phyloP scores from a whole-genome alignment of 1,284 basidiomycete species.

The Cryptococcus hybrid region DNA sequence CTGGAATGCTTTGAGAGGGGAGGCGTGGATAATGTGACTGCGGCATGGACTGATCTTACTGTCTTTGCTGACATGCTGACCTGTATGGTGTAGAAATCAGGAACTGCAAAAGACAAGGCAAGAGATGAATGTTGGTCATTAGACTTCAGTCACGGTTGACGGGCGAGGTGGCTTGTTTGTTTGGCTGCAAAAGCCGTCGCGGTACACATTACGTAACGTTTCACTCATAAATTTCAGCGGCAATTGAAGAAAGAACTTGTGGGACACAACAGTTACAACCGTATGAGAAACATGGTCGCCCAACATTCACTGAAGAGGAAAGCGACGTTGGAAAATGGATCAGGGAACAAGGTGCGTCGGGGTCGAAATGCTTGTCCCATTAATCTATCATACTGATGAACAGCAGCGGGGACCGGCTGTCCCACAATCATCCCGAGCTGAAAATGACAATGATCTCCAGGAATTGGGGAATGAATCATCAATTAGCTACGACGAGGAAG shows the following conservation, averaged over 20 bases:
- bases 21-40: slow-evolving; percentile 12
- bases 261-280: background rate
- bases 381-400: background rate
- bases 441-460: slow-evolving; percentile 14
- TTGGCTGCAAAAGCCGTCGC: background rate
- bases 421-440: slow-evolving; percentile 5
- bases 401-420: slow-evolving; percentile 2
- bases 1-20: slow-evolving; percentile 5
- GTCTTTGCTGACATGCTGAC: background rate
- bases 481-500: slow-evolving; percentile 2
- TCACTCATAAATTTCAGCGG: background rate
- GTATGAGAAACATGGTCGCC: background rate
- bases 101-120: too few species aligned
- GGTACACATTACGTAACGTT: background rate
- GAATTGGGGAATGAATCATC: slow-evolving; percentile 14
- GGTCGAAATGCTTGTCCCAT: background rate
- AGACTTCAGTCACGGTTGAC: background rate
- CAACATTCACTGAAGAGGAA: slow-evolving; percentile 17
- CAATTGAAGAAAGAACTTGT: too few species aligned
- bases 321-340: background rate
- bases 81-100: too few species aligned
- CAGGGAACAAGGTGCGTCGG: slow-evolving; percentile 3
- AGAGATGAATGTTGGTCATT: too few species aligned
- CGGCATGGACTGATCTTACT: slow-evolving; percentile 1
- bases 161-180: background rate